These are phyloP conservation scores for Acacia crassicarpa DNA, from an alignment of 306 rosid genomes.

Conservation along the genomic window DNA sequence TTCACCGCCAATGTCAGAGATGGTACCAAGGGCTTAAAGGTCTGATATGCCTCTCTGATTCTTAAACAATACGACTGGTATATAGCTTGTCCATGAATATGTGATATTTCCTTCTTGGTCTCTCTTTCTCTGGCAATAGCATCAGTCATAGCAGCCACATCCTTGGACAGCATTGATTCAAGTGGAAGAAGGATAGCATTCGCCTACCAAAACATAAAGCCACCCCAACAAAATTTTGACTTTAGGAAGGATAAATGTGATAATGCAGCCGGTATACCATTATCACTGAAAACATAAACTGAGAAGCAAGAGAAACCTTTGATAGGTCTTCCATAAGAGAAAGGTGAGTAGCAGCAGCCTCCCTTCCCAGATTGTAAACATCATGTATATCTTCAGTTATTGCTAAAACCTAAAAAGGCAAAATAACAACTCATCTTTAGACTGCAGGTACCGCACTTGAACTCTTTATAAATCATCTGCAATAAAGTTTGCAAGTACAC, in stretches of 20 bases:
- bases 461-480: not conserved
- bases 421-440: not conserved
- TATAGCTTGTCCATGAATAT: constrained; percentile 95
- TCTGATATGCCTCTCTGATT: constrained; percentile 80
- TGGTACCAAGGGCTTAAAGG: constrained; percentile 74
- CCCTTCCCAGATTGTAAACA: constrained; percentile 89
- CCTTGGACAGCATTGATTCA: constrained; percentile 86
- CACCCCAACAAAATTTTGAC: constrained; percentile 34
- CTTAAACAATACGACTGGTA: constrained; percentile 81
- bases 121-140: constrained; percentile 77
- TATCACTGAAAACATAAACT: constrained; percentile 8
- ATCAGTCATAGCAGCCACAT: constrained; percentile 87
- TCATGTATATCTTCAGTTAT: constrained; percentile 93
- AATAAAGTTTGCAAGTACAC: constrained; percentile 22
- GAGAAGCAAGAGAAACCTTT: constrained; percentile 54
- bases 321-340: constrained; percentile 85
- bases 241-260: constrained; percentile 24
- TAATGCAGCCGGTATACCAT: constrained; percentile 15
- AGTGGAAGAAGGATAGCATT: constrained; percentile 88
- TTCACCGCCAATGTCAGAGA: constrained; percentile 73
- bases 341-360: constrained; percentile 76
- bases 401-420: constrained; percentile 65
- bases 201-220: constrained; percentile 54
- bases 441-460: not conserved
- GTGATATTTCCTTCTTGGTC: constrained; percentile 77